phyloP scores from a whole-genome alignment of 352 stramenopile genomes.

The Pythium monospermum region DNA sequence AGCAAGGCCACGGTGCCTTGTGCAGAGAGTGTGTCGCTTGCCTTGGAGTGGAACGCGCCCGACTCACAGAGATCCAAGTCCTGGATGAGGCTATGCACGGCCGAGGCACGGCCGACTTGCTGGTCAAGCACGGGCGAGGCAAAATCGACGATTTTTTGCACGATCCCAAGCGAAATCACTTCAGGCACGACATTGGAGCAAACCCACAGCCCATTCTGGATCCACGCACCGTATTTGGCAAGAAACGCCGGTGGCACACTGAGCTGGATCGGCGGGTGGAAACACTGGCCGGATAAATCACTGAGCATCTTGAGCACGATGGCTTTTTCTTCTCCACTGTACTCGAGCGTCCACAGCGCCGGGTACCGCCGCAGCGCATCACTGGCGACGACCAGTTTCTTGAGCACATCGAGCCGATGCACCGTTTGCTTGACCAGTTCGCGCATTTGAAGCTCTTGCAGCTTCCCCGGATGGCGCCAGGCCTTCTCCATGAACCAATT shows the following conservation, averaged over 20 bases:
- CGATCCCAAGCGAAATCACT: slow-evolving; percentile 11
- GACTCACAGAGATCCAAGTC: slow-evolving; percentile 8
- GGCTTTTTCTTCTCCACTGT: neutral
- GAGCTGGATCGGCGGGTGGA: slow-evolving; percentile 18
- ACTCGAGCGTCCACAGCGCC: slow-evolving; percentile 25
- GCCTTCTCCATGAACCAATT: slow-evolving; percentile 22
- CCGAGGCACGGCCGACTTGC: slow-evolving; percentile 2
- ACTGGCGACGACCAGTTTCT: slow-evolving; percentile 10
- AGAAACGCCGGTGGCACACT: slow-evolving; percentile 9
- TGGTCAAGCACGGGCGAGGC: neutral
- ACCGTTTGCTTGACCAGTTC: slow-evolving; percentile 13
- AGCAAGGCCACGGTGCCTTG: slow-evolving; percentile 17
- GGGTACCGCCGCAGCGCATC: slow-evolving; percentile 12
- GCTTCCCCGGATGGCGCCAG: slow-evolving; percentile 15
- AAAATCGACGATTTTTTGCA: neutral
- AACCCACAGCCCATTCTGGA: slow-evolving; percentile 6
- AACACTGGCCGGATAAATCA: slow-evolving; percentile 16
- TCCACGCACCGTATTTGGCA: slow-evolving; percentile 2
- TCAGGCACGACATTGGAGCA: slow-evolving; percentile 8
- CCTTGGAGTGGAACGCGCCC: slow-evolving; percentile 7
- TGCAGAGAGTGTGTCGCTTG: slow-evolving; percentile 9
- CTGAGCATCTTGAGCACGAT: slow-evolving; percentile 18
- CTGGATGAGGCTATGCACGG: slow-evolving; percentile 18
- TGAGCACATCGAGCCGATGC: slow-evolving; percentile 8
- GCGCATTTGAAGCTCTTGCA: slow-evolving; percentile 13